These are phyloP conservation scores for Gastrodia elata DNA, from an alignment of 106 monocot species.

Conservation along the genomic window DNA sequence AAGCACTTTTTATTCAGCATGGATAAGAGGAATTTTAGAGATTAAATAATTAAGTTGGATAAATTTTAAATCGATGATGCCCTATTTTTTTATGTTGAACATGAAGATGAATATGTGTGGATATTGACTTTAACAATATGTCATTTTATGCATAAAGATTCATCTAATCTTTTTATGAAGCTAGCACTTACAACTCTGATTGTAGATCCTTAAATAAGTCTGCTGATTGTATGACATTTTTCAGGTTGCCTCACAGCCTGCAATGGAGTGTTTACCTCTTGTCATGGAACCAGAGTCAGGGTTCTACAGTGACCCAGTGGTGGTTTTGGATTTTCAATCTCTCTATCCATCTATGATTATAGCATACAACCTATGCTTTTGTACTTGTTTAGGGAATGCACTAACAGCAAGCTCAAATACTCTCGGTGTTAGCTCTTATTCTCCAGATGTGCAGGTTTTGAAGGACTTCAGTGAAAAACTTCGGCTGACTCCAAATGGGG, in stretches of 20 bases:
- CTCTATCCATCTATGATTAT: conserved; percentile 99
- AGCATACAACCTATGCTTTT: conserved; percentile 90
- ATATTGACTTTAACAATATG: background rate
- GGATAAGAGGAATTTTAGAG: background rate
- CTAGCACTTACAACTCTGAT: background rate
- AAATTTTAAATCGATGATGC: background rate
- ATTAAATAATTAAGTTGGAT: background rate
- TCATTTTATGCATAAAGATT: background rate
- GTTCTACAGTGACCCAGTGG: conserved; percentile 86
- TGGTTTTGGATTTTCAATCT: conserved; percentile 94
- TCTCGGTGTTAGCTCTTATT: conserved; percentile 78
- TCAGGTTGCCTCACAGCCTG: conserved; percentile 93
- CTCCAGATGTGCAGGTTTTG: conserved; percentile 39
- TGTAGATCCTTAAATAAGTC: background rate
- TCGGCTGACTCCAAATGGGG: conserved; percentile 75
- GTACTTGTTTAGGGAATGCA: conserved; percentile 80
- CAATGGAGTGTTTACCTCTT: conserved; percentile 97
- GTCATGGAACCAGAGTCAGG: conserved; percentile 97
- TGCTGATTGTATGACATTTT: background rate
- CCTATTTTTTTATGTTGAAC: background rate
- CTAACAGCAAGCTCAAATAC: conserved; percentile 45
- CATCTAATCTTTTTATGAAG: background rate
- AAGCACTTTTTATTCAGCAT: background rate
- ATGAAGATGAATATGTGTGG: background rate
- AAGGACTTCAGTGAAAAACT: conserved; percentile 42